Base-by-base conservation (phyloP, 208 protist species). In the Crithidia acanthocephali region DNA sequence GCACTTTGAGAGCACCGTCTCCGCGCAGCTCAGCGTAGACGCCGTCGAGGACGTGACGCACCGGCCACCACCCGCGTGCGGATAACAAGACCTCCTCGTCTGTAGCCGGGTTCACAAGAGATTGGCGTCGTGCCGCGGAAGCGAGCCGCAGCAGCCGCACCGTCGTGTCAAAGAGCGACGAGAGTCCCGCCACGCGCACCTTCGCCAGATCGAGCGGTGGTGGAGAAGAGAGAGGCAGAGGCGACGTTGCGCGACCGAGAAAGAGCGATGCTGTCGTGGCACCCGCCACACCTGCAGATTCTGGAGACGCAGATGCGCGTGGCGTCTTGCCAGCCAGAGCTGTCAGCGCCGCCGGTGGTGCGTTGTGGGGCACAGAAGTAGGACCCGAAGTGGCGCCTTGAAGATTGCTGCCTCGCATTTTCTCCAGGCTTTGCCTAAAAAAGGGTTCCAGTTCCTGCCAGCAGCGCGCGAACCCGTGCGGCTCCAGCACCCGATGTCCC, bases 391-490 rank as follows among this genome's bases (percentile, higher is more conserved):
- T 22, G 44, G 23, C 22, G 4, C 22, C 28, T 53, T 53, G 18
- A 22, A 9, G 2, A 28, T 56, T 55, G 8, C 11, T 40, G 16
- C 47, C 33, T 16, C 50, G 25, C 5, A 64, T 8, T 28, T 48
- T 48, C 25, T 55, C 37, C 11, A 74, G 2, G 20, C 58, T 30
- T 20, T n/a, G 22, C 11, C 13, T 11, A 37, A 79, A 79, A 32
- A 72, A 79, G 2, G 66, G 60, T 2, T 42, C 42, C 0, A 79
- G 33, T 8, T 61, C 60, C 8, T 69, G 20, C 64, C 64, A 79
- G 57, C 64, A 74, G 23, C 32, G 27, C 8, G 37, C 28, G 37
- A 79, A 79, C 33, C 68, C 67, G 44, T 68, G 30, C 30, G 15
- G 8, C 42, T 56, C 28, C 15, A 75, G 60, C 50, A 68, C 70